Base-by-base conservation (phyloP, 1,139 yeast species). In the Scheffersomyces segobiensis region DNA sequence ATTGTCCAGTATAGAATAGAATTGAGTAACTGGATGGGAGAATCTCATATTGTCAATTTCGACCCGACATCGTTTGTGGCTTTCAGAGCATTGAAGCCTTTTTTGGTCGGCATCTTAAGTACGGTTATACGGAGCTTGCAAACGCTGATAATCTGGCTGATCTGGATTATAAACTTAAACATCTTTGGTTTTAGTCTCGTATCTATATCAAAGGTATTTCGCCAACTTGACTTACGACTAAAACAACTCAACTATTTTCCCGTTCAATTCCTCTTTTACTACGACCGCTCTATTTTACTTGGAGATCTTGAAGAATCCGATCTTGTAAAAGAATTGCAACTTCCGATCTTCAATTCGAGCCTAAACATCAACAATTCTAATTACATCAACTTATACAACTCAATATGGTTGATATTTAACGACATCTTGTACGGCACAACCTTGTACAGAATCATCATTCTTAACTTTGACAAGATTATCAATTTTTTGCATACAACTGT, bases 381-480 rank as follows among this genome's bases (percentile, higher is more conserved):
- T 71, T 96, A 95, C 69, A 93, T 95, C 65, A 84, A 93, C 59
- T 84, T 95, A 62, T 92, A 92, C 76, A 96, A 96, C 68, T 88
- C 95, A 0, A 66, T 93, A 2, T 96, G 99, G 98, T 77, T 96
- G 19, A 87, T 92, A 1, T 73, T 88, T 10, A 93, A 95, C 71
- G 99, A 96, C 69, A 72, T 91, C 5, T 79, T 95, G 1, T 69
- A 93, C 46, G 99, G 99, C 0, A 68, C 85, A 4, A 81, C 91
- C 0, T 60, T 87, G 1, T 84, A 91, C 22, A 76, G 83, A 1
- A 57, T 86, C 0, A 67, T 92, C 5, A 65, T 75, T 3, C 84
- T 82, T 7, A 78, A 88, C 62, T 74, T 78, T 19, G 74, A 70
- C 0, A 51, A 52, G 0, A 72, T 87, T 1, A 70, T 74, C 0